Base-by-base conservation (phyloP, 345 rosid genomes). In the Mallotus nudiflorus region DNA sequence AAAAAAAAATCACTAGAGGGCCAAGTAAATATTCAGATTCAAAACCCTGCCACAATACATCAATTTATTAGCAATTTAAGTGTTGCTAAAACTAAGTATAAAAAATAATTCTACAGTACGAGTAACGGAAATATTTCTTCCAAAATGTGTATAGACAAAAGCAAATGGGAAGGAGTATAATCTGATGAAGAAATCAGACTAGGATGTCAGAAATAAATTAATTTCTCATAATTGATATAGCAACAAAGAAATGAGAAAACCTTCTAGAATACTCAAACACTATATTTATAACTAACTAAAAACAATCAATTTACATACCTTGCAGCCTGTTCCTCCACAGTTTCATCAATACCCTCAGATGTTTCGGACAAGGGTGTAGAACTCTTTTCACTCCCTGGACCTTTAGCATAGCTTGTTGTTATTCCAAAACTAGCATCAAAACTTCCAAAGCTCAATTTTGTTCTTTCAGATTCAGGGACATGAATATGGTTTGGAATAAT, bases 401-500 rank as follows among this genome's bases (percentile, higher is more conserved):
- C 83, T 49, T 78, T 64, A 39, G 68, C 72, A 45, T 70, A 62
- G 73, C 72, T 82, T 40, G 83, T 65, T 22, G 78, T 74, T 55
- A 87, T 73, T 61, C 86, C 92, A 82, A 93, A 91, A 80, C 79
- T 85, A 63, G 90, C 85, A 85, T 87, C 92, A 65, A 93, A 93
- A 78, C 98, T 93, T 80, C 98, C 98, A 82, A 93, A 93, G 84
- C 92, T 93, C 77, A 93, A 68, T 73, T 89, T 93, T 56, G 85
- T 83, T 75, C 94, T 87, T 80, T 89, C 91, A 78, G 96, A 88
- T 76, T 93, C 98, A 46, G 97, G 98, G 72, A 93, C 97, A 77
- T 85, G 96, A 66, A 93, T 93, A 70, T 91, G 96, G 72, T 83
- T 82, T 48, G 98, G 97, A 61, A 93, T 87, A 73, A 93, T 93